phyloP scores from a whole-genome alignment of 768 basidiomycete species.

The Lentinula lateritia region DNA sequence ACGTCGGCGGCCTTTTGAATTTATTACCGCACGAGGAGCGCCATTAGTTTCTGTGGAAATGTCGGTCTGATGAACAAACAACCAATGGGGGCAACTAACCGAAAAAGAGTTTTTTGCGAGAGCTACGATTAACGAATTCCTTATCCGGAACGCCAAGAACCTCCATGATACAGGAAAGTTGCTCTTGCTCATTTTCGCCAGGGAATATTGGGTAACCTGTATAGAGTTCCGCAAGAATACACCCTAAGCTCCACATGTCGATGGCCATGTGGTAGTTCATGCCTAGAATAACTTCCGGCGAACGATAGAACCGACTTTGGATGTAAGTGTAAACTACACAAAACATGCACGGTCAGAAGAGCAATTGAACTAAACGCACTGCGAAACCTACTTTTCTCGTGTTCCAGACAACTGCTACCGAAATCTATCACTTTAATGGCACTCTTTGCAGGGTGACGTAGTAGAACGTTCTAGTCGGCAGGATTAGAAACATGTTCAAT shows the following conservation, averaged over 20 bases:
- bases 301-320: conserved; percentile 99
- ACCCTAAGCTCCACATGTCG: conserved; percentile 99
- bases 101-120: conserved; percentile 92
- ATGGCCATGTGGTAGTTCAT: conserved; percentile 99
- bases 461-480: conserved; percentile 72
- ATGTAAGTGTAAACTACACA: conserved; percentile 94
- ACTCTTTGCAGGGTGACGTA: conserved; percentile 93
- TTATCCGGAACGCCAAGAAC: conserved; percentile 94
- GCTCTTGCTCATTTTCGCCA: conserved; percentile 98
- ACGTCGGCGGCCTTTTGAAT: conserved; percentile 92
- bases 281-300: conserved; percentile 97
- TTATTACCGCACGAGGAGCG: conserved; percentile 88
- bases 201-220: conserved; percentile 99
- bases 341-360: conserved; percentile 7
- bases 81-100: conserved; percentile 44
- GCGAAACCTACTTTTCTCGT: conserved; percentile 83
- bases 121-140: conserved; percentile 90
- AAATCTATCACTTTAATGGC: conserved; percentile 99
- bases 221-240: conserved; percentile 94
- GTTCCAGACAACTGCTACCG: conserved; percentile 96
- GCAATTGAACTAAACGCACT: not conserved
- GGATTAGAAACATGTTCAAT: conserved; percentile 1
- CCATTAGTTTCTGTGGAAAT: conserved; percentile 74
- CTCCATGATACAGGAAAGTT: conserved; percentile 98
- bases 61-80: conserved; percentile 7